Evolutionary conservation across 129 eudicot genomes (phyloP).

Genomic region (Erigeron canadensis): DNA sequence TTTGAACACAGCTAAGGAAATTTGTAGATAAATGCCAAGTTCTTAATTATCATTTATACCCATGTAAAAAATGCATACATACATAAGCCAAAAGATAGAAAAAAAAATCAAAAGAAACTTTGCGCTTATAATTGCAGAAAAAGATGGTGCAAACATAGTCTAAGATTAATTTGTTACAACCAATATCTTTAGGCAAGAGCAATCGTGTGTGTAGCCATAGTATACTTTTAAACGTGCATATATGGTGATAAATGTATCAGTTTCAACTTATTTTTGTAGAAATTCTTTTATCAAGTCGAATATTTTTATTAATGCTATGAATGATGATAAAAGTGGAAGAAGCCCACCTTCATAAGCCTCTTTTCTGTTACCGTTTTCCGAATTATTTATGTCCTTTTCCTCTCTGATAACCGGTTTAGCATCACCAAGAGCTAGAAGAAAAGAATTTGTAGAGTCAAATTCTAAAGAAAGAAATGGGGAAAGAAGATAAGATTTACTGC

Average conservation of each 20-base stretch:
- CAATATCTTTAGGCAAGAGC: neutral
- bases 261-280: neutral
- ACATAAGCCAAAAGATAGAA: too few species aligned
- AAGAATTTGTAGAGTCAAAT: constrained; percentile 6
- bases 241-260: neutral
- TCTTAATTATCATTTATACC: neutral
- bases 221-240: neutral
- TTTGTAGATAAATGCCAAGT: neutral
- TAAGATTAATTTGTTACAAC: neutral
- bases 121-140: neutral
- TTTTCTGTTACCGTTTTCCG: neutral
- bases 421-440: constrained; percentile 29
- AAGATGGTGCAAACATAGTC: neutral
- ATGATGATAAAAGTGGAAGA: constrained; percentile 4
- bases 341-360: constrained; percentile 23
- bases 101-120: neutral
- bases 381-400: constrained; percentile 20
- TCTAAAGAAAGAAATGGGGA: neutral
- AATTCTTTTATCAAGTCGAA: neutral
- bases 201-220: neutral
- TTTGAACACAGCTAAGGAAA: neutral
- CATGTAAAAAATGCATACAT: neutral
- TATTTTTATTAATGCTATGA: neutral
- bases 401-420: constrained; percentile 26
- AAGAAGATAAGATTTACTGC: neutral